Conservation (phyloP, 2,329 filamentous ascomycete genomes). For the Sporothrix pallida region DNA sequence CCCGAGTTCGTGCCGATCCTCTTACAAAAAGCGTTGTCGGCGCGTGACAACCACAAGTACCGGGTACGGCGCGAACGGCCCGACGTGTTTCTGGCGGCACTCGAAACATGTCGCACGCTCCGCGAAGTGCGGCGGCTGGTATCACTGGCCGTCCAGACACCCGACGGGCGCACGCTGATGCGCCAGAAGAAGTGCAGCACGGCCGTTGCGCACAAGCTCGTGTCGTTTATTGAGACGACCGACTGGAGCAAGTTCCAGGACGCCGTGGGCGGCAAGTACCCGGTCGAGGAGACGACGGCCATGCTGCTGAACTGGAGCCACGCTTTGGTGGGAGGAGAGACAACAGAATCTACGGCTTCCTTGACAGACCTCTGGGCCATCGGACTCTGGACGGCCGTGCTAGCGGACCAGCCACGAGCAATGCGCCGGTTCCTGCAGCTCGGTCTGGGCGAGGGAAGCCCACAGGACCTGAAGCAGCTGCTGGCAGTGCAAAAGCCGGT, state of each 20-base stretch:
- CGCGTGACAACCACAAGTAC: not conserved
- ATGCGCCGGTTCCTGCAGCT: conserved; percentile 38
- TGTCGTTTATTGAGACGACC: not conserved
- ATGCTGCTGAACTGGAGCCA: conserved; percentile 52
- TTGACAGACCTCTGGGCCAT: conserved; percentile 34
- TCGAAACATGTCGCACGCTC: conserved; percentile 36
- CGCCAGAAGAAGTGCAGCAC: conserved; percentile 14
- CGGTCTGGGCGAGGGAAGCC: conserved; percentile 8
- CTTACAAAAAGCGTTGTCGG: conserved; percentile 39
- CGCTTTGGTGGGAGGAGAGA: not conserved
- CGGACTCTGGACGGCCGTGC: conserved; percentile 37
- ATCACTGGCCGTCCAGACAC: conserved; percentile 36
- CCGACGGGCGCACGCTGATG: conserved; percentile 37
- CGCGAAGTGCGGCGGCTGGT: conserved; percentile 41
- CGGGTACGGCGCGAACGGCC: not conserved
- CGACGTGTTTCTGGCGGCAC: conserved; percentile 30
- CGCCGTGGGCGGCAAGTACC: not conserved
- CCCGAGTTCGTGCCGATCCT: conserved; percentile 41
- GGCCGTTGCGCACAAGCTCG: conserved; percentile 3
- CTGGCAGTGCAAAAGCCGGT: not conserved
- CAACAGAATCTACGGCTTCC: not conserved
- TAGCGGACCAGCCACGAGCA: conserved; percentile 32
- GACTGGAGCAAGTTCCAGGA: not conserved
- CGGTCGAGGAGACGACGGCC: conserved; percentile 32
- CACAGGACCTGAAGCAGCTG: not conserved